A percentile compares a stretch with the other conserved stretches of the same genome.
Evolutionary conservation across 768 basidiomycete species (phyloP).

Genomic region (Rhodotorula graminis): DNA sequence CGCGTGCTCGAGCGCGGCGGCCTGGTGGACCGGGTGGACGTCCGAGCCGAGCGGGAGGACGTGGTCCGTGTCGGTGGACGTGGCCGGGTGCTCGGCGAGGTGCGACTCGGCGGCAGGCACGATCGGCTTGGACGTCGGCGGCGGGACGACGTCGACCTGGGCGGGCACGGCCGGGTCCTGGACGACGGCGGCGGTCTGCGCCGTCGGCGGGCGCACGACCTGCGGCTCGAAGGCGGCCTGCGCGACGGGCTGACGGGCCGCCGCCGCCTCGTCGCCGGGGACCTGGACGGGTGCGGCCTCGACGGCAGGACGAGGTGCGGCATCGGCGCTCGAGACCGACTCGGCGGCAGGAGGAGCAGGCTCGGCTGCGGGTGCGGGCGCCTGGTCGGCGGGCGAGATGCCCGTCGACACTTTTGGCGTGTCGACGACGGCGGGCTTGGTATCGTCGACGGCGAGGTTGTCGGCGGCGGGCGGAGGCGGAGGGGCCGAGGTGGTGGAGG

Average conservation of each 20-base stretch:
- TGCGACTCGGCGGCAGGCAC: constrained; percentile 27
- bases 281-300: constrained; percentile 15
- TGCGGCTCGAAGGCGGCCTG: not conserved
- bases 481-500: not conserved
- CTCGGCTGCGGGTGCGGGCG: constrained; percentile 20
- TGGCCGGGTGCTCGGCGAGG: constrained; percentile 28
- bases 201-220: not conserved
- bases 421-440: not conserved
- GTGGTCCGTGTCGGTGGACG: constrained; percentile 27
- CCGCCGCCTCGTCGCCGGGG: not conserved
- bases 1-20: constrained; percentile 42
- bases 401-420: not conserved
- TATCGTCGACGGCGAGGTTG: not conserved
- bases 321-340: not conserved
- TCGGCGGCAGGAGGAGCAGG: constrained; percentile 16
- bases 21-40: constrained; percentile 45
- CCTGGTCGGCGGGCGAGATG: constrained; percentile 14
- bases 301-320: constrained; percentile 8
- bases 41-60: constrained; percentile 46
- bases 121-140: constrained; percentile 21
- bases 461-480: not conserved
- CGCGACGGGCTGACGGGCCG: not conserved
- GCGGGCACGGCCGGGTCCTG: constrained; percentile 12
- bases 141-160: constrained; percentile 1
- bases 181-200: not conserved